These are phyloP conservation scores for Geosmithia flava DNA, from an alignment of 2,329 filamentous ascomycete species.

Conservation along the genomic window DNA sequence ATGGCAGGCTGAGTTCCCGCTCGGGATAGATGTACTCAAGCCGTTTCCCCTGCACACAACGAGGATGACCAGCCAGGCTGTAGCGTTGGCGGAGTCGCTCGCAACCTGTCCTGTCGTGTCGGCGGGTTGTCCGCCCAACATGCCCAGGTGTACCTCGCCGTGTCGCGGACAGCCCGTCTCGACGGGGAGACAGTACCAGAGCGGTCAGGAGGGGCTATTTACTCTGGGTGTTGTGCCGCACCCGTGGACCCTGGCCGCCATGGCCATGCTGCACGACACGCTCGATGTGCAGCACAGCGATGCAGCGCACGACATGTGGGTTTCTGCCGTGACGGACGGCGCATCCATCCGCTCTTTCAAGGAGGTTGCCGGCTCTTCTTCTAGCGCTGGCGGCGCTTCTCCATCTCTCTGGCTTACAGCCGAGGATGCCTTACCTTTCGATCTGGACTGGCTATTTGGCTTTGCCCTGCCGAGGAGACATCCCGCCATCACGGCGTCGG, in stretches of 20 bases:
- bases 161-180: background rate
- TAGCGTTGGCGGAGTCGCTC: slow-evolving; percentile 63
- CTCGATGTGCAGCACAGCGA: slow-evolving; percentile 58
- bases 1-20: slow-evolving; percentile 69
- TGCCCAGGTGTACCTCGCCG: slow-evolving; percentile 44
- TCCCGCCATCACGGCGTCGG: slow-evolving; percentile 17
- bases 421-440: slow-evolving; percentile 48
- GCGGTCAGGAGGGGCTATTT: slow-evolving; percentile 34
- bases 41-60: slow-evolving; percentile 62
- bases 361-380: slow-evolving; percentile 40
- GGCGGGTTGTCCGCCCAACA: slow-evolving; percentile 73
- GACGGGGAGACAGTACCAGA: too few relatives aligned
- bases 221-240: slow-evolving; percentile 84
- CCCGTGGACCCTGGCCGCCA: slow-evolving; percentile 68
- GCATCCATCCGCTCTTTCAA: slow-evolving; percentile 39
- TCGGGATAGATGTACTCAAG: slow-evolving; percentile 71
- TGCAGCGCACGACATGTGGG: slow-evolving; percentile 64
- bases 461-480: slow-evolving; percentile 57
- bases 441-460: slow-evolving; percentile 82
- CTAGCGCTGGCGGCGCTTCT: slow-evolving; percentile 48
- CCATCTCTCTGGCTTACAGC: slow-evolving; percentile 73
- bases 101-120: slow-evolving; percentile 64
- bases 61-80: slow-evolving; percentile 55
- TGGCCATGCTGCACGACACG: slow-evolving; percentile 49
- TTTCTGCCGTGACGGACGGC: slow-evolving; percentile 50